These are phyloP conservation scores for Celoporthe dispersa DNA, from an alignment of 2,329 filamentous ascomycete genomes.

Conservation along the genomic window DNA sequence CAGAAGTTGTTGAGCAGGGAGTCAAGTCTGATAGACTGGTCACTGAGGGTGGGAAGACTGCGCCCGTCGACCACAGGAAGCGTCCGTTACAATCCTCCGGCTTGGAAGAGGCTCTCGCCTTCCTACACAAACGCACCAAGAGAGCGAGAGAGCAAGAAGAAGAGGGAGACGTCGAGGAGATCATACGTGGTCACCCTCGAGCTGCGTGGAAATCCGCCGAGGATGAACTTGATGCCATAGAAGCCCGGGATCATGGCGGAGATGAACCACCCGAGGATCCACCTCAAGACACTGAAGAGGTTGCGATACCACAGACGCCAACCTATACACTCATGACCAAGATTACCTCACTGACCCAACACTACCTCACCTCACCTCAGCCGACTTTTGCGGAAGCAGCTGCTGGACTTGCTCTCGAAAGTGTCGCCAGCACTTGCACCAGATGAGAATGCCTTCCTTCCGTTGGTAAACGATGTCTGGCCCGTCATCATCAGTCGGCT, in stretches of 20 bases:
- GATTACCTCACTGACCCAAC: constrained; percentile 82
- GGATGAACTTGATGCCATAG: constrained; percentile 38
- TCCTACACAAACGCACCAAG: constrained; percentile 67
- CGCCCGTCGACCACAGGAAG: constrained; percentile 49
- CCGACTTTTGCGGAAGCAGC: constrained; percentile 74
- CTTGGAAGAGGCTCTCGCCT: constrained; percentile 53
- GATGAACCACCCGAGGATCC: constrained; percentile 42
- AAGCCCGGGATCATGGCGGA: constrained; percentile 35
- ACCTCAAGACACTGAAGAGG: constrained; percentile 38
- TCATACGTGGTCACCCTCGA: constrained; percentile 41
- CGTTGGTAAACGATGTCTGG: constrained; percentile 90
- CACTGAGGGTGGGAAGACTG: constrained; percentile 45
- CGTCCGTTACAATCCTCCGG: constrained; percentile 38
- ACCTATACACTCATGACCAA: constrained; percentile 81
- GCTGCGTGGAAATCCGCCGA: constrained; percentile 42
- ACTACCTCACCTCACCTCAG: constrained; percentile 86
- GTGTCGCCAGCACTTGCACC: constrained; percentile 72
- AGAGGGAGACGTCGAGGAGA: constrained; percentile 39
- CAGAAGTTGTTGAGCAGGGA: constrained; percentile 82
- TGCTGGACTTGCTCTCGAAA: constrained; percentile 77
- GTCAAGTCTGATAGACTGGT: constrained; percentile 61
- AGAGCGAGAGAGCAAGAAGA: constrained; percentile 42
- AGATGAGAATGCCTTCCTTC: constrained; percentile 84
- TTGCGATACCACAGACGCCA: constrained; percentile 67
- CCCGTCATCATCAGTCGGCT: constrained; percentile 75